Base-by-base conservation (phyloP, 345 rosid genomes). In the Lepidium aucheri region DNA sequence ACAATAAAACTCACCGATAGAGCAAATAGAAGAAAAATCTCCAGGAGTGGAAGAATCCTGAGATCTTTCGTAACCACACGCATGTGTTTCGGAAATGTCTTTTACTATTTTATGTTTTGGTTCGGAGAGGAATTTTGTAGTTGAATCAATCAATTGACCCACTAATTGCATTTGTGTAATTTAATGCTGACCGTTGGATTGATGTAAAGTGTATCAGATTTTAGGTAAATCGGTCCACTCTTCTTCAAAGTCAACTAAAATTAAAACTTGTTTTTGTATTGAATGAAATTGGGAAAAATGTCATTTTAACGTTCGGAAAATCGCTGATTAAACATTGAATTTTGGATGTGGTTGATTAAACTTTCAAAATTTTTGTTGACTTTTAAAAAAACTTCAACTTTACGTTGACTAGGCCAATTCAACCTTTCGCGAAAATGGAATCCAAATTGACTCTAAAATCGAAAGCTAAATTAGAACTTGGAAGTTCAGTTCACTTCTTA, bases 21-120 rank as follows among this genome's bases (percentile, higher is more conserved):
- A 61, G 60, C 22, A 20, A 20, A 20, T 1, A 20, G 22, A 20
- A 20, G n/a, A 20, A 20, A 61, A 35, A 40, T 33, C 40, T 50
- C 7, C 5, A 60, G 40, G 33, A 26, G 50, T n/a, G 17, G 36
- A 63, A 72, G 36, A 63, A 72, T 47, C 46, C 56, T 54, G 44
- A 68, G 73, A 68, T 68, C 66, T 68, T 35, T 63, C 16, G 43
- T 14, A 36, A 26, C 50, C 42, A 54, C 58, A 55, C 54, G 70
- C 70, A 55, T 62, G 68, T 71, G 75, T 71, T 45, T 71, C 57
- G 41, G 63, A 35, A 4, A 62, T 59, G 35, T 69, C 24, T 60
- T 50, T 60, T n/a, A n/a, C n/a, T n/a, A 3, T 28, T 53, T 49
- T 53, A 1, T 24, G 2, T 60, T 53, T 44, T 17, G 41, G 55